Base-by-base conservation (phyloP, 2,329 filamentous ascomycete species). In the Alternaria gansuensis region DNA sequence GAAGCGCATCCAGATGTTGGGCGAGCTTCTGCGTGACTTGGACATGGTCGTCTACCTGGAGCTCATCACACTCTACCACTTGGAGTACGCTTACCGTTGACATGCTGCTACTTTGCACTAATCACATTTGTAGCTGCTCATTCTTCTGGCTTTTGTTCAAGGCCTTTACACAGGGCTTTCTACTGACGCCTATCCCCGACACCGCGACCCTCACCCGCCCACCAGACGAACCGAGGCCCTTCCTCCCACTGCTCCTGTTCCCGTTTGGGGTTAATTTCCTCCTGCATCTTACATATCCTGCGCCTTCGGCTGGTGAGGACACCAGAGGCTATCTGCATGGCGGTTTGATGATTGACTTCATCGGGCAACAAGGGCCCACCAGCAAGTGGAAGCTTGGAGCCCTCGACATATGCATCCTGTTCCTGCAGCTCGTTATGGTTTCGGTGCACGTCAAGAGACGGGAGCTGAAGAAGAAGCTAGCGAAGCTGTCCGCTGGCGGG, bases 311-410 rank as follows among this genome's bases (percentile, higher is more conserved):
- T 2, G 80, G 80, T 28, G 82, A 83, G 63, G 78, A 79, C 21
- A 82, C 81, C 5, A 68, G 81, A 64, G 81, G 80, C 29, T 88
- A 88, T 70, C 76, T 88, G 11, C 85, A 88, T 68, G 87, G 87
- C 5, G 85, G 87, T 2, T 64, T 88, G 49, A 81, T 87, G 64
- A 86, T 89, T 68, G 87, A 89, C 74, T 88, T 89, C 68, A 84
- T 89, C 52, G 87, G 87, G 14, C 85, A 88, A 72, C 80, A 83
- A 64, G 84, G 82, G 2, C 85, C 86, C 3, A 81, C 83, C 3
- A 82, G 84, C 52, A 84, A 83, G 68, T 71, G 82, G 46, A 80
- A 81, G 62, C 78, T 89, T 11, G 67, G 85, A 4, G 67, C 77
- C 3, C 75, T 88, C 60, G 87, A 89, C 69, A 40, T 84, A 8